These are phyloP conservation scores for Proliferodiscus dingleyae DNA, from an alignment of 2,329 filamentous ascomycete genomes.

Conservation along the genomic window DNA sequence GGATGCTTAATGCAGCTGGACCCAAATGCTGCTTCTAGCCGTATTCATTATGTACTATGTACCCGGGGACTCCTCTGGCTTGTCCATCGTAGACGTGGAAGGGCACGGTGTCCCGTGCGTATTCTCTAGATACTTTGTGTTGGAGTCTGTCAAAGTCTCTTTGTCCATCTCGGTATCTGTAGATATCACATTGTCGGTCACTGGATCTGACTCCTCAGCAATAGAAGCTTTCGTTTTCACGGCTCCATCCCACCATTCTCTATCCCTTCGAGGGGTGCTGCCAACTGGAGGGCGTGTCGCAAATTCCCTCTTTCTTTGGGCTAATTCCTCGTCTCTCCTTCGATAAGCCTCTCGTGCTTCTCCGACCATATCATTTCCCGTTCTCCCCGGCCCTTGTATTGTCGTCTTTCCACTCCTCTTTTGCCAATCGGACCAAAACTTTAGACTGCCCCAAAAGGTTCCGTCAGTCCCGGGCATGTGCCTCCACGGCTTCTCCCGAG, in stretches of 20 bases:
- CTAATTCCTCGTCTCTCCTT: slow-evolving; percentile 44
- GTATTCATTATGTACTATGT: slow-evolving; percentile 1
- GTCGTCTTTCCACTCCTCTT: slow-evolving; percentile 25
- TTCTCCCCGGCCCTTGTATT: slow-evolving; percentile 39
- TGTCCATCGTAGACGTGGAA: neutral
- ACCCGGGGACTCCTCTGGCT: neutral
- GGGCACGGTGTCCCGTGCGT: neutral
- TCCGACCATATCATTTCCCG: slow-evolving; percentile 48
- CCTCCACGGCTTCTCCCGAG: slow-evolving; percentile 67
- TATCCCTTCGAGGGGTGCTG: slow-evolving; percentile 18
- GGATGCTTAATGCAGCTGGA: neutral
- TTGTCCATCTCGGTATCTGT: neutral
- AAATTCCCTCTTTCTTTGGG: slow-evolving; percentile 27
- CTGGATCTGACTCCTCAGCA: slow-evolving; percentile 21
- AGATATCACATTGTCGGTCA: slow-evolving; percentile 11
- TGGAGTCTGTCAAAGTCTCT: neutral
- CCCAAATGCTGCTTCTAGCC: neutral
- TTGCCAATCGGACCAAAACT: slow-evolving; percentile 29
- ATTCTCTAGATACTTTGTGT: neutral
- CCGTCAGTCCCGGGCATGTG: slow-evolving; percentile 44
- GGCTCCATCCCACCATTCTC: slow-evolving; percentile 33
- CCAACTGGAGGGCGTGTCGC: slow-evolving; percentile 2
- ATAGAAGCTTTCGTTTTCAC: slow-evolving; percentile 21
- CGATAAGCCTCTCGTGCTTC: slow-evolving; percentile 45
- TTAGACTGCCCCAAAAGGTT: slow-evolving; percentile 31